Conservation (phyloP, 164 flowering plant species). For the Piper longum region DNA sequence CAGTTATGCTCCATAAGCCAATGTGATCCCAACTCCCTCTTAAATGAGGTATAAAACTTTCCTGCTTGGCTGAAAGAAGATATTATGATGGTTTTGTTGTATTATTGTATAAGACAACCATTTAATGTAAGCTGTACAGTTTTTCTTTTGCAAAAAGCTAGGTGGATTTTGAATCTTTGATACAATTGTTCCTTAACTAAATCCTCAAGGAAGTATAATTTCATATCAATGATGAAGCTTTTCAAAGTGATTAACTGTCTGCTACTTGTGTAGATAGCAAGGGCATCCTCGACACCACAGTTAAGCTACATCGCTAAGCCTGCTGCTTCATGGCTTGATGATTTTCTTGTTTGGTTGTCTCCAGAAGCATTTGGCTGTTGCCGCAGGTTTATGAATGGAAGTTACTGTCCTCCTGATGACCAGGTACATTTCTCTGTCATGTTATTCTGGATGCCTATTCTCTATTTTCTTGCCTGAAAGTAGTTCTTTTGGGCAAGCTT, state of each 20-base stretch:
- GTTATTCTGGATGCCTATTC: too few species aligned
- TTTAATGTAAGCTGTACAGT: neutral
- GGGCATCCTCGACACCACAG: constrained; percentile 62
- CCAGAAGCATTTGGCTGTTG: constrained; percentile 99
- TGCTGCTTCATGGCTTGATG: constrained; percentile 99
- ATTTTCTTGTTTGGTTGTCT: constrained; percentile 93
- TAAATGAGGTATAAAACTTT: constrained; percentile 60
- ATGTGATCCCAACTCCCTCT: constrained; percentile 76
- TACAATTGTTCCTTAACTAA: too few species aligned
- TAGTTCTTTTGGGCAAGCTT: too few species aligned
- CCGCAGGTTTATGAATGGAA: constrained; percentile 82
- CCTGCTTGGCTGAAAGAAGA: neutral
- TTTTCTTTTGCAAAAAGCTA: neutral
- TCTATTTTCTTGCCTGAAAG: too few species aligned
- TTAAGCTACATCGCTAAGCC: constrained; percentile 93
- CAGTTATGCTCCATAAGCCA: constrained; percentile 94
- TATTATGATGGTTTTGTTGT: neutral
- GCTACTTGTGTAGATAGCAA: constrained; percentile 48
- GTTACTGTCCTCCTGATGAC: constrained; percentile 94
- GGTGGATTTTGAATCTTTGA: too few species aligned
- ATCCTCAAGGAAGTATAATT: too few species aligned
- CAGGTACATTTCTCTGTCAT: constrained; percentile 35
- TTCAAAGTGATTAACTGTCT: neutral
- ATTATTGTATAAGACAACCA: neutral
- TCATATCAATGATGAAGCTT: neutral